These are phyloP conservation scores for Picea mariana DNA, from an alignment of 83 land plant species.

Conservation along the genomic window DNA sequence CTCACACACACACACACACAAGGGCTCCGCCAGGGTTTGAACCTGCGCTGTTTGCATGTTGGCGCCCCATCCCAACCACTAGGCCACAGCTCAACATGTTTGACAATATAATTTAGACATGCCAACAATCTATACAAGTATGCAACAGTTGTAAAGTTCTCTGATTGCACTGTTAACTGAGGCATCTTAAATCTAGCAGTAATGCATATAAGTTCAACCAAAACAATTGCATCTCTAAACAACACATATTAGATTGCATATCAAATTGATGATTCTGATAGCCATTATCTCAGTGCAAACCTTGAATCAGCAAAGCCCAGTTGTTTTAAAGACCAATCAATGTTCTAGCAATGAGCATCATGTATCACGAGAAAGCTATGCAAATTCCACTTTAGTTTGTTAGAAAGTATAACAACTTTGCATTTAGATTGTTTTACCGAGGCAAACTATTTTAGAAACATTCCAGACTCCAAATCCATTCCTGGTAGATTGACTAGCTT, in stretches of 20 bases:
- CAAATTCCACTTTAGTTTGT: not conserved
- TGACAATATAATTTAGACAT: too few relatives aligned
- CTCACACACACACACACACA: too few relatives aligned
- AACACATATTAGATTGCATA: not conserved
- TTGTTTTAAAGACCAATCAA: too few relatives aligned
- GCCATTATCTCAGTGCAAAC: too few relatives aligned
- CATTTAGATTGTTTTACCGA: not conserved
- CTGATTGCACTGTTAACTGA: not conserved
- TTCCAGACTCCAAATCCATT: not conserved
- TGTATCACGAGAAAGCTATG: not conserved
- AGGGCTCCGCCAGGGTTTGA: too few relatives aligned
- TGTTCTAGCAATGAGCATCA: not conserved
- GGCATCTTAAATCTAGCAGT: too few relatives aligned
- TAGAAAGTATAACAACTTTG: not conserved
- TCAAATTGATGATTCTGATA: not conserved
- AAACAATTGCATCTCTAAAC: not conserved
- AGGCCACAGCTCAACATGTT: too few relatives aligned
- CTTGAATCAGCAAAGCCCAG: too few relatives aligned
- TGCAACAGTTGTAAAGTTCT: not conserved
- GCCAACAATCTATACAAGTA: too few relatives aligned
- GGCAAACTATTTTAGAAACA: not conserved
- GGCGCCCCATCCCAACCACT: too few relatives aligned
- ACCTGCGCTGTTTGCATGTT: too few relatives aligned
- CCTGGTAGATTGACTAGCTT: not conserved
- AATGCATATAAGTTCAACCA: not conserved